These are phyloP conservation scores for Bimuria novae-zelandiae DNA, from an alignment of 2,329 filamentous ascomycete genomes.

Conservation along the genomic window DNA sequence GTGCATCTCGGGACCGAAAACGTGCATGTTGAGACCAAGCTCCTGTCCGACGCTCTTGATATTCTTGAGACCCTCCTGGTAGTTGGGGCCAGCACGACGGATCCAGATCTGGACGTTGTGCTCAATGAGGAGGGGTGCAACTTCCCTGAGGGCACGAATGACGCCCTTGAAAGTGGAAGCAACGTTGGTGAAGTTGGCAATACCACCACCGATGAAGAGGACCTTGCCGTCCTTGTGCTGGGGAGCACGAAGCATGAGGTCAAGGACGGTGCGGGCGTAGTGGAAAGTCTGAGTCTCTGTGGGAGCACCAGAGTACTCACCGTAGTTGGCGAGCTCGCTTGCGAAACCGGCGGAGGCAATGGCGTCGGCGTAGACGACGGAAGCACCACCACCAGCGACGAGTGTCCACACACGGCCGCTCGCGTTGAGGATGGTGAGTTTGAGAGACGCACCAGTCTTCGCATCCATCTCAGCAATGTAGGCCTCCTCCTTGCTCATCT, in stretches of 20 bases:
- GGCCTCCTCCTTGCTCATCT: constrained; percentile 97
- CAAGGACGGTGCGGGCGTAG: constrained; percentile 95
- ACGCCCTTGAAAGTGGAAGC: constrained; percentile 99
- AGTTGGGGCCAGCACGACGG: constrained; percentile 88
- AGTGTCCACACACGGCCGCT: constrained; percentile 96
- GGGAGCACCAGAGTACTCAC: constrained; percentile 98
- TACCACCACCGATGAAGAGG: constrained; percentile 98
- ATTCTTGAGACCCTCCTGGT: constrained; percentile 99
- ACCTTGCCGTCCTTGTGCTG: constrained; percentile 90
- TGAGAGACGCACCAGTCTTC: constrained; percentile 98
- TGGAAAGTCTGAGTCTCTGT: constrained; percentile 99
- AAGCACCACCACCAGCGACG: constrained; percentile 98
- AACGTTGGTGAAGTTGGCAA: constrained; percentile 99
- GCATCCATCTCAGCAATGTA: constrained; percentile 99
- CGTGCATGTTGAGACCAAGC: constrained; percentile 94
- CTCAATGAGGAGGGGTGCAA: constrained; percentile 81
- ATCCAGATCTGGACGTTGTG: constrained; percentile 99
- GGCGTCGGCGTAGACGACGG: constrained; percentile 97
- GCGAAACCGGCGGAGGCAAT: constrained; percentile 96
- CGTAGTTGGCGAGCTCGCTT: constrained; percentile 97
- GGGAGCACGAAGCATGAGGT: constrained; percentile 94
- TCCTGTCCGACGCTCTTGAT: constrained; percentile 97
- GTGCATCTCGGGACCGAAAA: constrained; percentile 79
- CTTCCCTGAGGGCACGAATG: constrained; percentile 92
- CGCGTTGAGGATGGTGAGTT: constrained; percentile 93